phyloP scores from a whole-genome alignment of 2,329 filamentous ascomycete species.

The Phoma herbarum region DNA sequence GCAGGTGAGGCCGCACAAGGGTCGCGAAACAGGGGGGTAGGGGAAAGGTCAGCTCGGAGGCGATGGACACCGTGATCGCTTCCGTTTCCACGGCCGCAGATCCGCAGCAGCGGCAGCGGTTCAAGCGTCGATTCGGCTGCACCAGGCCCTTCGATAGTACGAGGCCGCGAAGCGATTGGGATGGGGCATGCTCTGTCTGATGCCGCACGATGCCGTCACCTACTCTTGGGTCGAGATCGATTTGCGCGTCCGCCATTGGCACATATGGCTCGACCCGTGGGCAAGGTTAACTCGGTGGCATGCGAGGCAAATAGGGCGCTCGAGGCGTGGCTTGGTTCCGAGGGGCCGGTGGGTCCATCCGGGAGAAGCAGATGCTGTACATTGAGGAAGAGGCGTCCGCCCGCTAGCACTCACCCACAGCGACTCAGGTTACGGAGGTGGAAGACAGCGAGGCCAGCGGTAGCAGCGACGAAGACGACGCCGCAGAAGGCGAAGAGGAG shows the following conservation, averaged over 20 bases:
- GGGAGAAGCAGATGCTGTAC: neutral
- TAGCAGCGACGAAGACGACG: too few relatives aligned
- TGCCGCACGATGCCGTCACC: conserved; percentile 6
- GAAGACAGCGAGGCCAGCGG: too few relatives aligned
- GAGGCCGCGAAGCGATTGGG: conserved; percentile 1
- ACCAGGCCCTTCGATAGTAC: conserved; percentile 6
- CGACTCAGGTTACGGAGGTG: too few relatives aligned
- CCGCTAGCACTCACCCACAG: too few relatives aligned
- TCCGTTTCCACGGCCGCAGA: neutral
- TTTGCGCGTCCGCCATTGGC: neutral
- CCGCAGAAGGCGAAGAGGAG: too few relatives aligned
- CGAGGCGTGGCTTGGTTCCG: conserved; percentile 8
- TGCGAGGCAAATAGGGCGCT: neutral
- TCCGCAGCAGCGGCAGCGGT: neutral
- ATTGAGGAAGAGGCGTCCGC: neutral
- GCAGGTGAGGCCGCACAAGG: neutral
- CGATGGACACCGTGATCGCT: neutral
- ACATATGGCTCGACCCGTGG: conserved; percentile 5
- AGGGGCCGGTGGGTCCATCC: conserved; percentile 1
- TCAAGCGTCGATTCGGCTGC: conserved; percentile 6
- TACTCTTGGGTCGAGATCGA: conserved; percentile 7
- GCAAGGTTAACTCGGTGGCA: neutral
- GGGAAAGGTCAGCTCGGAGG: conserved; percentile 4
- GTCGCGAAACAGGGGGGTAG: neutral
- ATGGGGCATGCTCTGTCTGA: conserved; percentile 8